Evolutionary conservation across 306 rosid genomes (phyloP).

Genomic region (Quercus suber): DNA sequence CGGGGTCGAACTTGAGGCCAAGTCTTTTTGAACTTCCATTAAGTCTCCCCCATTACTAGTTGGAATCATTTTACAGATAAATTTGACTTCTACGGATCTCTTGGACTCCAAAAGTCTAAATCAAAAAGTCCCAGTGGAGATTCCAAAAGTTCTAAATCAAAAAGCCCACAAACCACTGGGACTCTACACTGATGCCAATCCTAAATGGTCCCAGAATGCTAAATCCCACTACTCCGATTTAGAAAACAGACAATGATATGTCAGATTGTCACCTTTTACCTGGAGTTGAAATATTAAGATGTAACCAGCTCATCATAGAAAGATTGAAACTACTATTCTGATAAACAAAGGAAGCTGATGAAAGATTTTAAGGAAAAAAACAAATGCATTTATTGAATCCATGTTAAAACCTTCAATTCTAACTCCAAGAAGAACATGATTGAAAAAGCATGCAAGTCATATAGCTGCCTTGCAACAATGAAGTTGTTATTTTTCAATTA

Average conservation of each 20-base stretch:
- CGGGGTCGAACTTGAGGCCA: background rate
- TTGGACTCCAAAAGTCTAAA: background rate
- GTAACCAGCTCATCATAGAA: background rate
- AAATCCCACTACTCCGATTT: background rate
- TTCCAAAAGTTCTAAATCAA: background rate
- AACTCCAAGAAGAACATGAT: background rate
- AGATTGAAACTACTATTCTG: background rate
- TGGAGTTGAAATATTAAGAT: background rate
- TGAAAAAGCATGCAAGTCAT: background rate
- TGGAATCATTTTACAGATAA: conserved; percentile 27
- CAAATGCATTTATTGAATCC: background rate
- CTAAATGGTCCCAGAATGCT: background rate
- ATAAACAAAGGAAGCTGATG: background rate
- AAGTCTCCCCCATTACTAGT: conserved; percentile 13
- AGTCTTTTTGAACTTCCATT: conserved; percentile 14
- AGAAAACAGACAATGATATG: background rate
- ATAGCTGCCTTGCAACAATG: background rate
- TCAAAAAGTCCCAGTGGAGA: background rate
- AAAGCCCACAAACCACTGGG: conserved; percentile 7
- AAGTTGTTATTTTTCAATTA: background rate
- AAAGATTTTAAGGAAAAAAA: background rate
- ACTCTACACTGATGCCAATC: conserved; percentile 3
- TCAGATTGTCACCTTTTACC: background rate
- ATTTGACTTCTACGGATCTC: background rate
- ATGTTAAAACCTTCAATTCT: background rate